Percentiles rank a stretch among this genome's conserved stretches.
Conservation (phyloP, 257 asterid species). For the Solanum dulcamara region DNA sequence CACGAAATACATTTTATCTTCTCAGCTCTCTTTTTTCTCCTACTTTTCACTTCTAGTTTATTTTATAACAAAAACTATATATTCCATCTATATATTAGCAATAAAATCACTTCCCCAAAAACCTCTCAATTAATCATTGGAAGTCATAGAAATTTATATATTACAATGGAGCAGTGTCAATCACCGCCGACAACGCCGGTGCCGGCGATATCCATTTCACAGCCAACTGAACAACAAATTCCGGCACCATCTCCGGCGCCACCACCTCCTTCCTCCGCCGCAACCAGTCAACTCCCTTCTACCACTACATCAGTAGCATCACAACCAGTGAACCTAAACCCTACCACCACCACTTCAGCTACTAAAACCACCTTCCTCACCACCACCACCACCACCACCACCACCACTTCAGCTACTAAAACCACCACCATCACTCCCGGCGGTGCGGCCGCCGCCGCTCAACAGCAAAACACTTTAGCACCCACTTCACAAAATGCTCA, state of each 20-base stretch:
- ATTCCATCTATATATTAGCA: neutral
- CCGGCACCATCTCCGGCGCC: slow-evolving; percentile 1
- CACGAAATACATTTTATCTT: no score
- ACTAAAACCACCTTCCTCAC: slow-evolving; percentile 5
- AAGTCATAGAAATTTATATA: neutral
- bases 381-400: slow-evolving; percentile 5
- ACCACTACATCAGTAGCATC: slow-evolving; percentile 7
- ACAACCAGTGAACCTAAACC: neutral
- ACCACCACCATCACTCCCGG: slow-evolving; percentile 7
- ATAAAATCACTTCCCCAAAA: neutral
- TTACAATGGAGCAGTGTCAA: slow-evolving; percentile 35
- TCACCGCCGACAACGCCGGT: slow-evolving; percentile 2
- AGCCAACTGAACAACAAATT: slow-evolving; percentile 29
- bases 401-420: slow-evolving; percentile 1
- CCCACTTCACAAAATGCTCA: slow-evolving; percentile 12
- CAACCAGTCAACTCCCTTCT: slow-evolving; percentile 1
- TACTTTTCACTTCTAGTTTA: no score
- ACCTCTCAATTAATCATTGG: neutral
- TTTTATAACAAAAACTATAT: no score
- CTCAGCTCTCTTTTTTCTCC: no score
- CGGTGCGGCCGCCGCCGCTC: slow-evolving; percentile 11
- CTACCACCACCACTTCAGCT: slow-evolving; percentile 13
- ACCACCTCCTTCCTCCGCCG: neutral
- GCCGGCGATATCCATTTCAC: slow-evolving; percentile 16
- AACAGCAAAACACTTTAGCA: slow-evolving; percentile 17